Conservation (phyloP, 2,329 filamentous ascomycete genomes). For the Alternaria gaisen region DNA sequence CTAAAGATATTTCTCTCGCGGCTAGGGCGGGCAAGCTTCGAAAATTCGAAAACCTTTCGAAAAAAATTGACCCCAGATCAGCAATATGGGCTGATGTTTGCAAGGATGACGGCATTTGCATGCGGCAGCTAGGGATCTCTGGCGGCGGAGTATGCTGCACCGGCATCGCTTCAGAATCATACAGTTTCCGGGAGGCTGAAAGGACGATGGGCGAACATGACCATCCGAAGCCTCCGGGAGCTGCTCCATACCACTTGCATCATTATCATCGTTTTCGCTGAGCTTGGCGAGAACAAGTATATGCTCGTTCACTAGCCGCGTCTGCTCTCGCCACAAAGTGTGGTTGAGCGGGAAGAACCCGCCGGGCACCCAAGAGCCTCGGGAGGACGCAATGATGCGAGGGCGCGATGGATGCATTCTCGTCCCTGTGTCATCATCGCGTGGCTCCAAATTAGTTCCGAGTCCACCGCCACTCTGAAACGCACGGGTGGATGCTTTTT, state of each 20-base stretch:
- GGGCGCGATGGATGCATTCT: slow-evolving; percentile 6
- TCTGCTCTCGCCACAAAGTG: slow-evolving; percentile 8
- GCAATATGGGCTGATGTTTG: slow-evolving; percentile 28
- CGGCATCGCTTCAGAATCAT: slow-evolving; percentile 19
- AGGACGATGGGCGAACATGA: not conserved
- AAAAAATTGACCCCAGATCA: slow-evolving; percentile 17
- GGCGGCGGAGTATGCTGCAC: slow-evolving; percentile 11
- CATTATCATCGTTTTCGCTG: slow-evolving; percentile 12
- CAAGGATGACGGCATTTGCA: slow-evolving; percentile 27
- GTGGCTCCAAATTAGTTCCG: slow-evolving; percentile 12
- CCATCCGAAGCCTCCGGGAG: not conserved
- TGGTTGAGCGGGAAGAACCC: slow-evolving; percentile 10
- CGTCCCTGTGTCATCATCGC: slow-evolving; percentile 14
- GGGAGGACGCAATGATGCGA: slow-evolving; percentile 13
- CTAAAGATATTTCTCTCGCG: slow-evolving; percentile 22
- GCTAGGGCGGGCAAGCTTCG: slow-evolving; percentile 17
- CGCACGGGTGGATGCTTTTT: slow-evolving; percentile 21
- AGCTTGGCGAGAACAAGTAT: slow-evolving; percentile 19
- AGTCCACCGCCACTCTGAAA: slow-evolving; percentile 20
- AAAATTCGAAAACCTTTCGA: slow-evolving; percentile 4
- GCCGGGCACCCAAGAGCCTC: slow-evolving; percentile 2
- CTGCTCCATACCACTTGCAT: not conserved
- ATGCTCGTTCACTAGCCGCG: slow-evolving; percentile 7
- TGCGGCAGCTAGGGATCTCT: slow-evolving; percentile 23
- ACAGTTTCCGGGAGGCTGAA: slow-evolving; percentile 20